These are phyloP conservation scores for Kluyveromyces aestuarii DNA, from an alignment of 805 yeast species.

Conservation along the genomic window DNA sequence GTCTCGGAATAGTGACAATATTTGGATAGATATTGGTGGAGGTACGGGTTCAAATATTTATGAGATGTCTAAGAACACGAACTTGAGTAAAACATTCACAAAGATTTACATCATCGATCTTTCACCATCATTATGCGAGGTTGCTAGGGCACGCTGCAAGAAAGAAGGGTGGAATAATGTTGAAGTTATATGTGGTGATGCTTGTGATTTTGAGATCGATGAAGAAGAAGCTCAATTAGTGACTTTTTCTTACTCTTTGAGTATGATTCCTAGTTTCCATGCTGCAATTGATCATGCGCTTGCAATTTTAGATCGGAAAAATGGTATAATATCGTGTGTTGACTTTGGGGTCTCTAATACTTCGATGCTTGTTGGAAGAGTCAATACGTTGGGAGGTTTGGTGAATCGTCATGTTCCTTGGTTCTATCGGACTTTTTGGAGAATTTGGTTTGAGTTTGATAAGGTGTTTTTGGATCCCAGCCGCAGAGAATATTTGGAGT, in stretches of 20 bases:
- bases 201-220: constrained; percentile 56
- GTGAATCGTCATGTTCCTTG: constrained; percentile 66
- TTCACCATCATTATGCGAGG: constrained; percentile 66
- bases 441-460: constrained; percentile 82
- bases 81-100: constrained; percentile 36
- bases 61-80: constrained; percentile 47
- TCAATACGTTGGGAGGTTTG: constrained; percentile 68
- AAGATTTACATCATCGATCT: constrained; percentile 67
- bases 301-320: constrained; percentile 38
- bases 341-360: constrained; percentile 73
- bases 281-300: constrained; percentile 66
- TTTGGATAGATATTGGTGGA: constrained; percentile 80
- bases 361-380: constrained; percentile 56
- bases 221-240: constrained; percentile 52
- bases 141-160: constrained; percentile 53
- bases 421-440: constrained; percentile 74
- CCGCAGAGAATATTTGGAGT: constrained; percentile 75
- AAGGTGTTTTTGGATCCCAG: constrained; percentile 70
- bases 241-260: constrained; percentile 71
- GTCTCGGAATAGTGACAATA: constrained; percentile 34
- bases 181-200: constrained; percentile 63
- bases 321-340: constrained; percentile 60
- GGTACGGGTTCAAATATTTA: constrained; percentile 83
- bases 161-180: constrained; percentile 48
- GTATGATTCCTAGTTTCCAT: constrained; percentile 80